Evolutionary conservation across 345 rosid genomes (phyloP).

Genomic region (Salix udensis): DNA sequence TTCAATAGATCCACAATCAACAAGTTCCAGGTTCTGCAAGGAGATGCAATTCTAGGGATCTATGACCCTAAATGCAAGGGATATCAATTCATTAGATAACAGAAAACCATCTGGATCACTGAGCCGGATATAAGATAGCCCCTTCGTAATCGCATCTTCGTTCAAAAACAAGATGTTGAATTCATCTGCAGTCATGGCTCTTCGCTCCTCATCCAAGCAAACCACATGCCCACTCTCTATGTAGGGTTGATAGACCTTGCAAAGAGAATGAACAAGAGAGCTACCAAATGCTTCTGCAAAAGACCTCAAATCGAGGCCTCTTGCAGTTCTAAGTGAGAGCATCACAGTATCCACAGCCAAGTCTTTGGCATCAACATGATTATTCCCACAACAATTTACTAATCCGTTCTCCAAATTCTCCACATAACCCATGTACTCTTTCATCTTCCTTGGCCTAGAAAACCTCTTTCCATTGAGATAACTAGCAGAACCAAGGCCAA

Average conservation of each 20-base stretch:
- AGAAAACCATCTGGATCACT: conserved; percentile 93
- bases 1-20: background rate
- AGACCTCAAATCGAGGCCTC: conserved; percentile 63
- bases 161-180: conserved; percentile 27
- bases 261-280: conserved; percentile 47
- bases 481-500: conserved; percentile 97
- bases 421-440: conserved; percentile 58
- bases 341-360: conserved; percentile 74
- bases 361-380: conserved; percentile 48
- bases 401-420: conserved; percentile 53
- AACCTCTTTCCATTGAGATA: conserved; percentile 70
- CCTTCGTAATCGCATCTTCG: conserved; percentile 33
- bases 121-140: conserved; percentile 54
- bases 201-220: conserved; percentile 60
- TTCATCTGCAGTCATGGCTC: conserved; percentile 39
- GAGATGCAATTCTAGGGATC: conserved; percentile 32
- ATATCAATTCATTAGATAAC: conserved; percentile 77
- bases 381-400: conserved; percentile 31
- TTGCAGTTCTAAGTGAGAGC: conserved; percentile 85
- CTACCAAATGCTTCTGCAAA: conserved; percentile 60
- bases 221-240: conserved; percentile 68
- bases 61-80: conserved; percentile 57
- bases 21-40: background rate
- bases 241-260: conserved; percentile 55
- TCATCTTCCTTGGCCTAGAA: conserved; percentile 83